phyloP scores from a whole-genome alignment of 768 basidiomycete genomes.

The Omphalotus guepiniiformis region DNA sequence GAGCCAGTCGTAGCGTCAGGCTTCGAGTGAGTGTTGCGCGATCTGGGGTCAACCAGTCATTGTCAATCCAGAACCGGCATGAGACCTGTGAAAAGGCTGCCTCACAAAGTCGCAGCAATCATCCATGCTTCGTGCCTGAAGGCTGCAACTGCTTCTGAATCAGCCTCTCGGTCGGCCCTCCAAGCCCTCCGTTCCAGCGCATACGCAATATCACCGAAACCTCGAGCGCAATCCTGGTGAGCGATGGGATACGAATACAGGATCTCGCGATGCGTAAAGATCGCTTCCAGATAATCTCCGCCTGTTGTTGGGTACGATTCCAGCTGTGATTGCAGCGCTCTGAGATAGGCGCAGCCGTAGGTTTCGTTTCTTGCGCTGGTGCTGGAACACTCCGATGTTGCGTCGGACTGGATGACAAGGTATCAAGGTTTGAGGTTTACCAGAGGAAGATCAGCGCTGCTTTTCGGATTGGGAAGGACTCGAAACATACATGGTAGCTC shows the following conservation, averaged over 20 bases:
- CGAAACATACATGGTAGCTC: constrained; percentile 36
- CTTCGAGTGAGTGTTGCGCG: background rate
- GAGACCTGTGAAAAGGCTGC: constrained; percentile 6
- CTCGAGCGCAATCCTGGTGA: constrained; percentile 61
- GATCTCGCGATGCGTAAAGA: constrained; percentile 75
- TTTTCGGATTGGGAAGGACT: too few relatives aligned
- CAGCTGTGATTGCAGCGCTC: constrained; percentile 53
- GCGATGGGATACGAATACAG: constrained; percentile 56
- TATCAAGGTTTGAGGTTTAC: background rate
- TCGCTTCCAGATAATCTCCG: constrained; percentile 74
- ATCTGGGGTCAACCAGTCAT: background rate
- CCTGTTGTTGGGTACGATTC: constrained; percentile 53
- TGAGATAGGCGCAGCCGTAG: constrained; percentile 61
- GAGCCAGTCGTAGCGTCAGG: background rate
- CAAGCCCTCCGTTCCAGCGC: constrained; percentile 60
- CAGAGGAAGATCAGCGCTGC: background rate
- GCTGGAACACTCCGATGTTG: constrained; percentile 37
- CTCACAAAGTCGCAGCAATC: constrained; percentile 33
- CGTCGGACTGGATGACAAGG: constrained; percentile 39
- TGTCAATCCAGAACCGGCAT: background rate
- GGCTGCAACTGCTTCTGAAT: constrained; percentile 63
- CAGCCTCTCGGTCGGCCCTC: constrained; percentile 68
- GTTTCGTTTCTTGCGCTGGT: constrained; percentile 35
- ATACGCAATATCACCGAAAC: constrained; percentile 62
- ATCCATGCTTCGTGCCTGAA: constrained; percentile 69